Conservation (phyloP, 2,329 filamentous ascomycete genomes). For the Cordyceps cicadae region DNA sequence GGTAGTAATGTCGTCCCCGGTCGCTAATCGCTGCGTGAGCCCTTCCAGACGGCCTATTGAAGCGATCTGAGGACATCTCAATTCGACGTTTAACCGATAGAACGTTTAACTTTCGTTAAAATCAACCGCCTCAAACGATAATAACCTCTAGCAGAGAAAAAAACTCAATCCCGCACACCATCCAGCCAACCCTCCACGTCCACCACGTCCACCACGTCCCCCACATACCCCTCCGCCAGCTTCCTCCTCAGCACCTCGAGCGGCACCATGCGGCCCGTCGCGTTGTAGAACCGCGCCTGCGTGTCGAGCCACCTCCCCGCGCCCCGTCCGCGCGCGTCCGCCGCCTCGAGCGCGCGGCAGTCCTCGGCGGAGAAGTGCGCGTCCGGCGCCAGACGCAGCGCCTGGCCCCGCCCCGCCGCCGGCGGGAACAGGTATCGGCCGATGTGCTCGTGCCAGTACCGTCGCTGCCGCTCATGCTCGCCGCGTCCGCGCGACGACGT, state of each 20-base stretch:
- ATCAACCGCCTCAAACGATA: no score
- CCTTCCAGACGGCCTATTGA: no score
- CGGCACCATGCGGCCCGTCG: conserved; percentile 33
- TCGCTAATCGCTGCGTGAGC: no score
- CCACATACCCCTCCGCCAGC: conserved; percentile 15
- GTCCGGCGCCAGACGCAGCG: conserved; percentile 16
- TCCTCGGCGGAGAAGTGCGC: conserved; percentile 23
- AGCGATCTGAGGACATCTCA: no score
- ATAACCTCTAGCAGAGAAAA: no score
- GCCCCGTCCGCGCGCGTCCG: conserved; percentile 25
- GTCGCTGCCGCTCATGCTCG: conserved; percentile 17
- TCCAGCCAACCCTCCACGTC: background rate
- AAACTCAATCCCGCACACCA: background rate
- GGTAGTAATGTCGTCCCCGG: no score
- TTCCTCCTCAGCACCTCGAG: conserved; percentile 28
- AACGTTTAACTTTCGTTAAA: no score
- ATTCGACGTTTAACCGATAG: no score
- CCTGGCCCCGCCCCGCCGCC: background rate
- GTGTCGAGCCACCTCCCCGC: conserved; percentile 31
- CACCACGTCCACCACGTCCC: background rate
- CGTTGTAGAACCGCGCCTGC: conserved; percentile 36
- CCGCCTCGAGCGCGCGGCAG: conserved; percentile 27
- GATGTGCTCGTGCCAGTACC: conserved; percentile 26
- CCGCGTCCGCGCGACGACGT: background rate
- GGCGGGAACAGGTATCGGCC: conserved; percentile 24